Conservation (phyloP, 2,329 filamentous ascomycete species). For the Rutstroemia sp. region DNA sequence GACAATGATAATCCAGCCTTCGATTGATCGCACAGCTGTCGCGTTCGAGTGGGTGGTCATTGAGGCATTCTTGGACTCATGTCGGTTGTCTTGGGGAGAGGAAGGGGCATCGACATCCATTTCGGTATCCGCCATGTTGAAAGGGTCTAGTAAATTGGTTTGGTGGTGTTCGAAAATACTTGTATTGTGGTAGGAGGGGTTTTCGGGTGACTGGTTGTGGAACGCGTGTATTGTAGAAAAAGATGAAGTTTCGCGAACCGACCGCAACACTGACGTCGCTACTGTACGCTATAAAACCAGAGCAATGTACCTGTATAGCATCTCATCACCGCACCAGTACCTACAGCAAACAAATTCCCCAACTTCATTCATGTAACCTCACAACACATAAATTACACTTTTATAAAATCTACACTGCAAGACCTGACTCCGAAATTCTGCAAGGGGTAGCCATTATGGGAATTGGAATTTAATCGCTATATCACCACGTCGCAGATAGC, state of each 20-base stretch:
- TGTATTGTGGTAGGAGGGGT: too few relatives aligned
- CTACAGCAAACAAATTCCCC: background rate
- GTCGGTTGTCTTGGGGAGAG: conserved; percentile 38
- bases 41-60: conserved; percentile 69
- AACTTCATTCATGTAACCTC: background rate
- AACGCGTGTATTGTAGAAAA: background rate
- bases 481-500: background rate
- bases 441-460: background rate
- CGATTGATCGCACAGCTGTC: conserved; percentile 76
- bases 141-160: background rate
- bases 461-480: background rate
- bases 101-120: conserved; percentile 35
- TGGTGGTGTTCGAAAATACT: too few relatives aligned
- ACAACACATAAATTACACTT: background rate
- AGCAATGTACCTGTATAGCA: background rate
- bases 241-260: background rate
- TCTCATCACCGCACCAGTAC: background rate
- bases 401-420: background rate
- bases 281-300: background rate
- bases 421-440: background rate
- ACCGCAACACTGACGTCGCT: background rate
- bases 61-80: conserved; percentile 51
- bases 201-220: background rate
- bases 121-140: conserved; percentile 37
- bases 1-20: conserved; percentile 83